Base-by-base conservation (phyloP, 2,329 filamentous ascomycete species). In the Calonectria pauciramosa region DNA sequence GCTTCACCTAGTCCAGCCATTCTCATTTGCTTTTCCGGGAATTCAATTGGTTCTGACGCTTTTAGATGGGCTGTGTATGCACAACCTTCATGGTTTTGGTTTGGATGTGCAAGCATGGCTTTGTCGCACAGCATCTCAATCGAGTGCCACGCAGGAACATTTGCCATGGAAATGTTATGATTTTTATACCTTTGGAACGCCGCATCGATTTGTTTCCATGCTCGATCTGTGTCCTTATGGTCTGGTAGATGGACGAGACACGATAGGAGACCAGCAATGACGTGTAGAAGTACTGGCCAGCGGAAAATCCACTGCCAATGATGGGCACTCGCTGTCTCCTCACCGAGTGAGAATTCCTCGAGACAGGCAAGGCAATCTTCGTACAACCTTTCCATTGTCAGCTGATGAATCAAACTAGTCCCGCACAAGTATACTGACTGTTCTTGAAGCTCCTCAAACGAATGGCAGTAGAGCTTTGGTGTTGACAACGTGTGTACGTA, bases 271-370 rank as follows among this genome's bases (percentile, higher is more conserved):
- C 56, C 56, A 2, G 56, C 56, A 28, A 60, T 60, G 16, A 60
- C 56, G 28, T 60, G 56, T 6, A 60, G 56, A 26, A 36, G 34
- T 14, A 63, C 38, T 5, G 56, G 56, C 56, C 56, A 63, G 26
- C 34, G 56, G n/a, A 63, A 63, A 20, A 36, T 63, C 56, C 56
- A 63, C 16, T 63, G 34, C 56, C 56, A 63, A n/a, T 63, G 36
- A 16, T 41, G 56, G 14, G 8, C 4, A 2, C 14, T n/a, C 6
- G 56, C 56, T 3, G 13, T 63, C 4, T 36, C 56, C 26, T 63
- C 56, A 41, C 56, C 56, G 11, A 28, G 9, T 5, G 56, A 63
- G 34, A 63, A 63, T 28, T 63, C 56, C 7, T 63, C 56, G 3
- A 63, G 23, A 41, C 56, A 63, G 0, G 0, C 56, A 23, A 63